Base-by-base conservation (phyloP, 805 yeast genomes). In the Nakazawaea anatomiae region DNA sequence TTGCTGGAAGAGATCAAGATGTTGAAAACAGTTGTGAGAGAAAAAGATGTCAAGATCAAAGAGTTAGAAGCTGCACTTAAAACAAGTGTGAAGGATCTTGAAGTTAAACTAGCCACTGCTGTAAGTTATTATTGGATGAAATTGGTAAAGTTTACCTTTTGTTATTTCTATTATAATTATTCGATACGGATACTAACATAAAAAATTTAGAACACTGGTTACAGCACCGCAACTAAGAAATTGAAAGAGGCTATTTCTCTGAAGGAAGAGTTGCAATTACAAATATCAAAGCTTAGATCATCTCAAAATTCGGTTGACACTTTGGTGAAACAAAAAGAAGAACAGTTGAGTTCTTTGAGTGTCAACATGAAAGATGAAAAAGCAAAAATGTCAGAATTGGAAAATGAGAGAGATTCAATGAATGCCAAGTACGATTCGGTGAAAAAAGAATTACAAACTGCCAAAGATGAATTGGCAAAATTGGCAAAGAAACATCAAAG, bases 221-320 rank as follows among this genome's bases (percentile, higher is more conserved):
- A 57, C 42, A 59, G 50, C 14, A 41, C 60, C 30, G 72, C 79
- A 5, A 66, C 67, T 53, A 63, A 61, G 32, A 65, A 71, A 36
- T 57, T 77, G 14, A 62, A 68, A 45, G 63, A 68, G 5, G 59
- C 75, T 28, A 60, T 73, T 1, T 65, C 65, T 3, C 85, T 77
- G 52, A 80, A 79, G 55, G 64, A 64, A 30, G 65, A 60, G n/a
- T 59, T 80, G 14, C 64, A 73, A 38, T 60, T 58, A 7, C 71
- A 74, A 50, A 47, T 81, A n/a, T 63, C 65, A 8, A 53, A 62
- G 6, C 59, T 72, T 18, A 72, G 70, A 46, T 62, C 62, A 18
- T 68, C 75, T 1, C 63, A 71, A 6, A 53, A 63, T 2, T 71
- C 68, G 43, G 62, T 68, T 42, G 70, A 61, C 34, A 60, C 62